Base-by-base conservation (phyloP, 2,329 filamentous ascomycete genomes). In the Lasiodiplodia sp. region DNA sequence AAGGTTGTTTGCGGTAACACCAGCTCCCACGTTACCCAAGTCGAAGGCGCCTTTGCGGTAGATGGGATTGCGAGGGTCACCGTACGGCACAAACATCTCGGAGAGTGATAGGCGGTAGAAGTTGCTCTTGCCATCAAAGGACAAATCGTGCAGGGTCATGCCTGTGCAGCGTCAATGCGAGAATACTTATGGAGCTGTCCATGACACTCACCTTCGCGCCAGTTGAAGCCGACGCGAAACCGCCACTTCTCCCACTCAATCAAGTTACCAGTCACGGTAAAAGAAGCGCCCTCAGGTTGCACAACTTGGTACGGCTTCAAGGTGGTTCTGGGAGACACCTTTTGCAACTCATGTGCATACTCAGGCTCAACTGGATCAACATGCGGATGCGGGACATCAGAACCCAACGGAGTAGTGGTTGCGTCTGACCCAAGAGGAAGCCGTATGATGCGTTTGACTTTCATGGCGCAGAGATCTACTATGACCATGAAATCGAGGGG, bases 21-120 rank as follows among this genome's bases (percentile, higher is more conserved):
- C 91, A 28, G 88, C 87, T 5, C 90, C 90, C 11, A 86, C 88
- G 69, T 92, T 89, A 8, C 91, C 91, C 69, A 92, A 87, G 72
- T 92, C 90, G 72, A 92, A 92, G 0, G 90, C 90, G 66, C 89
- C 87, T 76, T 93, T 92, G 53, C 89, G 85, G 64, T 90, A 88
- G 75, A 87, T 92, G 0, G 89, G 90, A 0, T 84, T 80, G 1
- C 90, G 85, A 3, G 67, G 34, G 18, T 68, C 65, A 6, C 49
- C 57, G 10, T 63, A 63, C 10, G 67, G 60, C 2, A 67, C 65
- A 14, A 55, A 87, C 87, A 93, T 91, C 76, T 93, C 91, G 70
- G 86, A 88, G 68, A 91, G 84, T 70, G 86, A 88, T 34, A 93
- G 77, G 0, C 91, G 85, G 78, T 92, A 90, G 73, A 92, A 84